These are phyloP conservation scores for Phoenix roebelenii DNA, from an alignment of 176 grass and related monocot species.

Conservation along the genomic window DNA sequence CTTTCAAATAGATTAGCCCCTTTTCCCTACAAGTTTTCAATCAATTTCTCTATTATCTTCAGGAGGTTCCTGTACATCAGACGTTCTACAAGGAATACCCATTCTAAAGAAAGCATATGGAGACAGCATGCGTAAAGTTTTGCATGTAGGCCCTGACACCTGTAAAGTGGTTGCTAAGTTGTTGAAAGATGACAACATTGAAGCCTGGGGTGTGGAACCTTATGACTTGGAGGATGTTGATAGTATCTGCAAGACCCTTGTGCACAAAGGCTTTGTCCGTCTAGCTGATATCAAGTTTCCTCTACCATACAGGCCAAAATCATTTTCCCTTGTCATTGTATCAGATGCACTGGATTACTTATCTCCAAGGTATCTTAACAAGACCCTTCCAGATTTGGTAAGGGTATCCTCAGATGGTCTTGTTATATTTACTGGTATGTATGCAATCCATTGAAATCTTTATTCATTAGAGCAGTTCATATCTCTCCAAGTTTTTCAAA, in stretches of 20 bases:
- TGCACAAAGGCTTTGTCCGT: slow-evolving; percentile 89
- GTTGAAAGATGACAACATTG: slow-evolving; percentile 26
- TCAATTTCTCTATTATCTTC: neutral
- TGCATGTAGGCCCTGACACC: slow-evolving; percentile 23
- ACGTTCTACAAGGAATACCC: slow-evolving; percentile 14
- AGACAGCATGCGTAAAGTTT: slow-evolving; percentile 16
- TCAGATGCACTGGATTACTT: slow-evolving; percentile 90
- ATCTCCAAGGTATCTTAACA: slow-evolving; percentile 91
- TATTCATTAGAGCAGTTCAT: no score
- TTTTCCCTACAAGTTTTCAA: no score
- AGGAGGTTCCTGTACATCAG: slow-evolving; percentile 31
- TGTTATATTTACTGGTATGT: slow-evolving; percentile 83
- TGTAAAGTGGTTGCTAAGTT: slow-evolving; percentile 12
- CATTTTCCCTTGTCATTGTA: slow-evolving; percentile 91
- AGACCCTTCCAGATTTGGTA: slow-evolving; percentile 84
- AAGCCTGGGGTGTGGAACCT: slow-evolving; percentile 92
- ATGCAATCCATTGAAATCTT: no score
- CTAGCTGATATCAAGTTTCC: slow-evolving; percentile 78
- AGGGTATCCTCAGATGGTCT: slow-evolving; percentile 75
- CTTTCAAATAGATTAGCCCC: no score
- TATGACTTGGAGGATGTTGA: slow-evolving; percentile 97
- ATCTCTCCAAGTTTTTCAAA: no score
- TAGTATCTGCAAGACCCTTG: slow-evolving; percentile 82
- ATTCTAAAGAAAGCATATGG: slow-evolving; percentile 26
- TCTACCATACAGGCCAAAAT: slow-evolving; percentile 90